A percentile compares a stretch with the other conserved stretches of the same genome.
Conservation (phyloP, 192 early-diverging fungal genomes). For the Backusella sp. region DNA sequence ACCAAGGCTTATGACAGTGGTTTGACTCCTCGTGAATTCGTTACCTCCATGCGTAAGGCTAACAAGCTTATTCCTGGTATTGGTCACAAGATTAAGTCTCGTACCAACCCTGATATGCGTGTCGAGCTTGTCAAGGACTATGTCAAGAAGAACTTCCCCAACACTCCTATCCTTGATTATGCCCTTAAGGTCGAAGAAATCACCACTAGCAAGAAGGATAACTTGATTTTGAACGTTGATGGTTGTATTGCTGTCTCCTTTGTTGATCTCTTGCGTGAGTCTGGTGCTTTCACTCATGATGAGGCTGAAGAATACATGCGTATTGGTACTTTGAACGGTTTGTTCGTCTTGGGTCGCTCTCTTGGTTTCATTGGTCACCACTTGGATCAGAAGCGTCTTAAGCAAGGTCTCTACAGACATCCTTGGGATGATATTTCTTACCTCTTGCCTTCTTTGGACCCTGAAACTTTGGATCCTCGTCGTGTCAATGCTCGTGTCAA, state of each 20-base stretch:
- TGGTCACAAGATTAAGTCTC: conserved; percentile 99
- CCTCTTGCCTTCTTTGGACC: conserved; percentile 52
- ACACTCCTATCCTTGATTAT: conserved; percentile 87
- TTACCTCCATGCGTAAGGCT: conserved; percentile 89
- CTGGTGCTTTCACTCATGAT: conserved; percentile 89
- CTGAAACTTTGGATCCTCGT: conserved; percentile 43
- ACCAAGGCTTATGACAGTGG: conserved; percentile 90
- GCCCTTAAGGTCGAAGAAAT: conserved; percentile 92
- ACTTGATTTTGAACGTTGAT: conserved; percentile 93
- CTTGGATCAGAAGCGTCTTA: conserved; percentile 96
- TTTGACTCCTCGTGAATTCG: conserved; percentile 91
- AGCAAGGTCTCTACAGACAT: conserved; percentile 98
- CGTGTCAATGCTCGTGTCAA: conserved; percentile 36
- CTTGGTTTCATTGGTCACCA: conserved; percentile 99
- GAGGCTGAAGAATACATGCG: conserved; percentile 96
- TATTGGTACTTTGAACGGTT: conserved; percentile 94
- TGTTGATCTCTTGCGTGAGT: conserved; percentile 91
- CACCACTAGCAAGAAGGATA: conserved; percentile 98
- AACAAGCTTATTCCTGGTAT: conserved; percentile 99
- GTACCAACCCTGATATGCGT: conserved; percentile 97
- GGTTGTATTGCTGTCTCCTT: conserved; percentile 94
- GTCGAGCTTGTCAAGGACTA: conserved; percentile 95
- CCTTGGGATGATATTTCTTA: conserved; percentile 98
- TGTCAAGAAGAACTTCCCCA: conserved; percentile 84
- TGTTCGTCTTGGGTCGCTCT: conserved; percentile 93